These are phyloP conservation scores for Cordia subcordata DNA, from an alignment of 257 asterid genomes.

Conservation along the genomic window DNA sequence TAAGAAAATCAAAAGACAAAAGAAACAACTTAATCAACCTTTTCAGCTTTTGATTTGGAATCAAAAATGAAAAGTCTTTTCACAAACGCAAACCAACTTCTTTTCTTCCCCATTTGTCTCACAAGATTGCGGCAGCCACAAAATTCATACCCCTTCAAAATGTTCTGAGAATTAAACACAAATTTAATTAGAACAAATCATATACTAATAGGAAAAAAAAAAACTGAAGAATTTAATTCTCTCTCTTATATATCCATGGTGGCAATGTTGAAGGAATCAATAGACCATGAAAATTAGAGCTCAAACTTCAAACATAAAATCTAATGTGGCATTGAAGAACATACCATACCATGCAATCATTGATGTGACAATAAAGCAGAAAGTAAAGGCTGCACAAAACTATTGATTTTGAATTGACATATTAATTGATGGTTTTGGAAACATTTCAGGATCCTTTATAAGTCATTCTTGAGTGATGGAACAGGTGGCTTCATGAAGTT, in stretches of 20 bases:
- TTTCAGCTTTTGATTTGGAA: conserved; percentile 48
- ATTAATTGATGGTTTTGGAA: conserved; percentile 29
- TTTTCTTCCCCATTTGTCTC: conserved; percentile 59
- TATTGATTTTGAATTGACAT: conserved; percentile 14
- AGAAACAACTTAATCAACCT: conserved; percentile 31
- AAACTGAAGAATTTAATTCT: too few relatives aligned
- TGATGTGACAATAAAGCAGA: too few relatives aligned
- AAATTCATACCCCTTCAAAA: conserved; percentile 10
- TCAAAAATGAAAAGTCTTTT: conserved; percentile 56
- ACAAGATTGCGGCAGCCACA: background rate
- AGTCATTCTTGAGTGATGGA: conserved; percentile 34
- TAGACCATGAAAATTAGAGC: too few relatives aligned
- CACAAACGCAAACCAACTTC: conserved; percentile 65
- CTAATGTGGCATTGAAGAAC: too few relatives aligned
- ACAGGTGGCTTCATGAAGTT: conserved; percentile 27
- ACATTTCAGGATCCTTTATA: conserved; percentile 13
- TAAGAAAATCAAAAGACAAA: conserved; percentile 5
- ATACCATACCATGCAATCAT: too few relatives aligned
- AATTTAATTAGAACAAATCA: too few relatives aligned
- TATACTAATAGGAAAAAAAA: too few relatives aligned
- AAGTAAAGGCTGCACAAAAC: background rate
- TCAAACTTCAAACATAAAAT: too few relatives aligned
- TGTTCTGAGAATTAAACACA: background rate
- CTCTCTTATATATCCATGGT: too few relatives aligned
- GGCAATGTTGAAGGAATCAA: too few relatives aligned